phyloP scores from a whole-genome alignment of 108 stramenopile species.

The Nitzschia inconspicua region DNA sequence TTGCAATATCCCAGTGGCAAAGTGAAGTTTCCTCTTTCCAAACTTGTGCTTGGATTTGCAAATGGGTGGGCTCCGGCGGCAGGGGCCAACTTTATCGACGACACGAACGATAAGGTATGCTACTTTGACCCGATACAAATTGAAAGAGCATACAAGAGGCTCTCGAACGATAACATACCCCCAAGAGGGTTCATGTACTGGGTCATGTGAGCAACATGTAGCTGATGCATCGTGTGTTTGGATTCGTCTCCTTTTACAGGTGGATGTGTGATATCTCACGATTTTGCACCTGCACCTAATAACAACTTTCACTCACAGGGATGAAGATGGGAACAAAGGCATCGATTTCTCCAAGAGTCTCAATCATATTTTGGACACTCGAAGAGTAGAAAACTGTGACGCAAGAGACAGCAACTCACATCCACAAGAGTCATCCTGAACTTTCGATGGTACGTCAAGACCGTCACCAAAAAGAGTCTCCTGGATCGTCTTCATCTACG shows the following conservation, averaged over 20 bases:
- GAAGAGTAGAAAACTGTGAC: too few species aligned
- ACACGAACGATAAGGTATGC: slow-evolving; percentile 28
- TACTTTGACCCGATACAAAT: slow-evolving; percentile 31
- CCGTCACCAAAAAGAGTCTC: too few species aligned
- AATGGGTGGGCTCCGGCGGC: slow-evolving; percentile 30
- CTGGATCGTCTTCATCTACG: slow-evolving; percentile 51
- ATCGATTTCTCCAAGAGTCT: slow-evolving; percentile 25
- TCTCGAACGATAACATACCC: slow-evolving; percentile 9
- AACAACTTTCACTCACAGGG: too few species aligned
- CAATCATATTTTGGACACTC: slow-evolving; percentile 8
- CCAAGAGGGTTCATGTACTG: slow-evolving; percentile 76
- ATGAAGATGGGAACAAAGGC: slow-evolving; percentile 55
- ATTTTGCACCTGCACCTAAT: too few species aligned
- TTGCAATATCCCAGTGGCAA: slow-evolving; percentile 8
- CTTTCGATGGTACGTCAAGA: too few species aligned
- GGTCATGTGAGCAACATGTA: slow-evolving; percentile 20
- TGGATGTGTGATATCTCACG: too few species aligned
- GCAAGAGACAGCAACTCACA: too few species aligned
- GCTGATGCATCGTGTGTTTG: not conserved
- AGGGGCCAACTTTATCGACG: slow-evolving; percentile 19
- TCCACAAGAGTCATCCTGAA: too few species aligned
- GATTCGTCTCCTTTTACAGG: not conserved
- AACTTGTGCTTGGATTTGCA: slow-evolving; percentile 67
- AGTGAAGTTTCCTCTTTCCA: slow-evolving; percentile 38
- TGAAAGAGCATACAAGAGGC: slow-evolving; percentile 27